Conservation (phyloP, 495 filamentous ascomycete genomes). For the Corynascus novoguineensis region DNA sequence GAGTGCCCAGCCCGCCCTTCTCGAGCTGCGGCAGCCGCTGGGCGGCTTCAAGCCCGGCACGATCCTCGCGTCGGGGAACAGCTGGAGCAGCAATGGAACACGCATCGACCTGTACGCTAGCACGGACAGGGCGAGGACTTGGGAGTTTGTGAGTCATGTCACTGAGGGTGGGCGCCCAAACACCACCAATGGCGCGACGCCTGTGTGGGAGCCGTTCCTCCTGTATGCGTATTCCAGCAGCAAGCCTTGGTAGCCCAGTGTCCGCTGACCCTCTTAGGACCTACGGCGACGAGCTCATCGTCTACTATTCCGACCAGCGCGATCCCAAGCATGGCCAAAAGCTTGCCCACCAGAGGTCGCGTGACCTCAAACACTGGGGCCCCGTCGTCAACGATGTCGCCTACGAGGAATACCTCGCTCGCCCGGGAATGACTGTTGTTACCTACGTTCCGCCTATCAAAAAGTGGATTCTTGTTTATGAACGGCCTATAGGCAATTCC, state of each 20-base stretch:
- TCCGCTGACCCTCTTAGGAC: constrained; percentile 1
- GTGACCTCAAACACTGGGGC: constrained; percentile 54
- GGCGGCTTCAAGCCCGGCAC: constrained; percentile 55
- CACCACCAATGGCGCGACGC: constrained; percentile 58
- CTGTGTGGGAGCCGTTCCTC: constrained; percentile 68
- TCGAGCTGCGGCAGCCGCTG: constrained; percentile 51
- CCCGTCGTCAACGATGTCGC: constrained; percentile 56
- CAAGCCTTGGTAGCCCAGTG: background rate
- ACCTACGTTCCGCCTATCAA: constrained; percentile 25
- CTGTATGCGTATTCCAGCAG: constrained; percentile 31
- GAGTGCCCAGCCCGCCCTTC: constrained; percentile 63
- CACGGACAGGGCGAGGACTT: constrained; percentile 53
- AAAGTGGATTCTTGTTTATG: constrained; percentile 28
- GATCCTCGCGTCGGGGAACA: constrained; percentile 56
- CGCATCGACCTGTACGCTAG: constrained; percentile 64
- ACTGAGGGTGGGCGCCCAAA: constrained; percentile 56
- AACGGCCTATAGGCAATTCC: constrained; percentile 27
- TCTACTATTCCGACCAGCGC: constrained; percentile 67
- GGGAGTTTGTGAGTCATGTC: constrained; percentile 61
- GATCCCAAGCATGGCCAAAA: constrained; percentile 62
- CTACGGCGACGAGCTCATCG: constrained; percentile 52
- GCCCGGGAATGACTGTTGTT: constrained; percentile 63
- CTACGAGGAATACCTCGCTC: constrained; percentile 54
- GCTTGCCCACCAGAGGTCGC: constrained; percentile 56
- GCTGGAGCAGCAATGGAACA: constrained; percentile 50